phyloP scores from a whole-genome alignment of 1,284 basidiomycete species.

The Leccinum idahoense region DNA sequence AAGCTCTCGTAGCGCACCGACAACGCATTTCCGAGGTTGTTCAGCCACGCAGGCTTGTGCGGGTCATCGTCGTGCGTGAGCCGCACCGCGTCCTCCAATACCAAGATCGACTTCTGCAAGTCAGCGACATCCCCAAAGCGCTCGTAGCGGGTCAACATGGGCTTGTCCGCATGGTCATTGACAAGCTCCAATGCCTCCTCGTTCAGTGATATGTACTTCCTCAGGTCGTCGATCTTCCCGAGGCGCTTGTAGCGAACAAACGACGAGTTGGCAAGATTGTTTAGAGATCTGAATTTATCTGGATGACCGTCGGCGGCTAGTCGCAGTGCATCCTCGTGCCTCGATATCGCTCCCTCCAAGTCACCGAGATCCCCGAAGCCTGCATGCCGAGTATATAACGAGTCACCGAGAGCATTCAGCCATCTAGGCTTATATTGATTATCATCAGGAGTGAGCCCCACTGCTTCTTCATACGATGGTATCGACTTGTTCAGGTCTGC shows the following conservation, averaged over 20 bases:
- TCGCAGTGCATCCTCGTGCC: neutral
- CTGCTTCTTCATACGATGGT: neutral
- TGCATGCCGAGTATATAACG: neutral
- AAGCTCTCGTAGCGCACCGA: neutral
- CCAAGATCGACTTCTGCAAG: neutral
- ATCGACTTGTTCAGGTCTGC: neutral
- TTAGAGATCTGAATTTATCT: neutral
- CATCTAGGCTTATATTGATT: neutral
- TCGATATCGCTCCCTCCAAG: neutral
- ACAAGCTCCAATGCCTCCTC: neutral
- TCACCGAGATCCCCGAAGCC: neutral
- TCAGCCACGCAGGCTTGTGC: neutral
- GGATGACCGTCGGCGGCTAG: neutral
- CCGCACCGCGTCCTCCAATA: neutral
- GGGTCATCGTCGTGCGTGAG: neutral
- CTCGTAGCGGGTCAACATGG: neutral
- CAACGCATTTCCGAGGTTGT: neutral
- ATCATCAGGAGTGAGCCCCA: neutral
- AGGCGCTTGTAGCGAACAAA: neutral
- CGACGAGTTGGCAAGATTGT: neutral
- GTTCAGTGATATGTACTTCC: neutral
- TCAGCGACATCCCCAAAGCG: neutral
- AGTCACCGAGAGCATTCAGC: neutral
- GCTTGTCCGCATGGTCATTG: neutral
- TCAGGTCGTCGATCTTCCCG: neutral